Conservation (phyloP, 2,329 filamentous ascomycete genomes). For the Colletotrichum lupini region DNA sequence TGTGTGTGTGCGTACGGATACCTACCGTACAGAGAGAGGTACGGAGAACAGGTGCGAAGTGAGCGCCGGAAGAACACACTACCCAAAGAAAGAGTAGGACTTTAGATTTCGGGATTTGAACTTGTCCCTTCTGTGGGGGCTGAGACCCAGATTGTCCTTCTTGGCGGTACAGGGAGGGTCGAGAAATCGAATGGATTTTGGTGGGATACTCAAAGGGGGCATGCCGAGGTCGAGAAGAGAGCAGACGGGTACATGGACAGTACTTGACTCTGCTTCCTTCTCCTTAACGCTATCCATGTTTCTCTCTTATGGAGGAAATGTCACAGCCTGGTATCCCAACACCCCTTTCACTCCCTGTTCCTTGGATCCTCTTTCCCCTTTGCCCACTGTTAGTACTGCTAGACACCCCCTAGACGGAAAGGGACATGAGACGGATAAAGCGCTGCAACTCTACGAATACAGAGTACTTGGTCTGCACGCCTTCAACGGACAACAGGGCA, state of each 20-base stretch:
- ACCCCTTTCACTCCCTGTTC: neutral
- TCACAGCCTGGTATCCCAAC: neutral
- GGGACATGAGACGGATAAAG: conserved; percentile 7
- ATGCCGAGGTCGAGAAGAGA: conserved; percentile 1
- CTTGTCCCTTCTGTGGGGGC: conserved; percentile 17
- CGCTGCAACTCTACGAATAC: neutral
- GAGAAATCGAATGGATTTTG: neutral
- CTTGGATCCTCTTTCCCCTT: neutral
- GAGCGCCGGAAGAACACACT: neutral
- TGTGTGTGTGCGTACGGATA: neutral
- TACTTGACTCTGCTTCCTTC: neutral
- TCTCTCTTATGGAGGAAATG: neutral
- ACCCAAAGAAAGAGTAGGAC: conserved; percentile 11
- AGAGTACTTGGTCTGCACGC: neutral
- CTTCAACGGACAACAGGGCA: conserved; percentile 8
- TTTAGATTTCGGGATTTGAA: conserved; percentile 27
- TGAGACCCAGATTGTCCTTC: conserved; percentile 3
- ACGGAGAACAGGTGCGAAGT: neutral
- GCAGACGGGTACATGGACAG: neutral
- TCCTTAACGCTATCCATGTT: neutral
- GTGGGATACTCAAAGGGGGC: neutral
- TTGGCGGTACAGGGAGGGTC: conserved; percentile 1
- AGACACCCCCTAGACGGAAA: neutral
- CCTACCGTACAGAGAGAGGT: too few species aligned
- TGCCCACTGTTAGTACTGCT: neutral